Conservation (phyloP, 805 yeast species). For the Kluyveromyces aestuarii region DNA sequence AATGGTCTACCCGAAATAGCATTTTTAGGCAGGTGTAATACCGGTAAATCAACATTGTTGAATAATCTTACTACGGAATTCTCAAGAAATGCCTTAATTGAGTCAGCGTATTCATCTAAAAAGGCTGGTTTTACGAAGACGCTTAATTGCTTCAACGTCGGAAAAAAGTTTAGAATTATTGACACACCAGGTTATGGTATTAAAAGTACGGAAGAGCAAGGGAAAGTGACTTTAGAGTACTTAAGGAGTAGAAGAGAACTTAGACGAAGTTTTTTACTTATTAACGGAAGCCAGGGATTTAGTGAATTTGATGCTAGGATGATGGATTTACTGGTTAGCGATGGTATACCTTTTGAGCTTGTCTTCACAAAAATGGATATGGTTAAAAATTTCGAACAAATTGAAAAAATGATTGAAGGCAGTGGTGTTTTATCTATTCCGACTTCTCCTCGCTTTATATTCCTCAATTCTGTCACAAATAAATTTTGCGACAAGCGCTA, state of each 20-base stretch:
- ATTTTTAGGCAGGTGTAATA: conserved; percentile 74
- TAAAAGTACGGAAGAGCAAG: conserved; percentile 58
- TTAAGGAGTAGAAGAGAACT: conserved; percentile 45
- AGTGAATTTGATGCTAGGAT: conserved; percentile 47
- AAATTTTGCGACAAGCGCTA: conserved; percentile 31
- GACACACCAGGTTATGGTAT: conserved; percentile 92
- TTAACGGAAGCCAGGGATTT: conserved; percentile 55
- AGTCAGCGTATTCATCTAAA: conserved; percentile 45
- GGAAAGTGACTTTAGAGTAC: conserved; percentile 57
- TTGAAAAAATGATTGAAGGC: conserved; percentile 32
- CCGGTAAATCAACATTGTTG: conserved; percentile 75
- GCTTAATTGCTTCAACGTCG: conserved; percentile 62
- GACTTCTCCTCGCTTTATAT: conserved; percentile 33
- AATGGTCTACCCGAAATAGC: conserved; percentile 61
- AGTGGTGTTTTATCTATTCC: conserved; percentile 34
- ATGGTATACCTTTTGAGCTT: conserved; percentile 63
- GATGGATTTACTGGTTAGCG: conserved; percentile 37
- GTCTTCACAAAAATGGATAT: conserved; percentile 72
- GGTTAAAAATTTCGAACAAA: conserved; percentile 29
- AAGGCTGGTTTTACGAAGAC: conserved; percentile 52
- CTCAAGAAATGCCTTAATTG: conserved; percentile 21
- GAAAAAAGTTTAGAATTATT: conserved; percentile 52
- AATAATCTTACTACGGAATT: conserved; percentile 46
- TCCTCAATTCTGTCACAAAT: conserved; percentile 41
- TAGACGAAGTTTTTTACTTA: conserved; percentile 48